Base-by-base conservation (phyloP, 495 filamentous ascomycete genomes). In the Podospora pseudocomata region DNA sequence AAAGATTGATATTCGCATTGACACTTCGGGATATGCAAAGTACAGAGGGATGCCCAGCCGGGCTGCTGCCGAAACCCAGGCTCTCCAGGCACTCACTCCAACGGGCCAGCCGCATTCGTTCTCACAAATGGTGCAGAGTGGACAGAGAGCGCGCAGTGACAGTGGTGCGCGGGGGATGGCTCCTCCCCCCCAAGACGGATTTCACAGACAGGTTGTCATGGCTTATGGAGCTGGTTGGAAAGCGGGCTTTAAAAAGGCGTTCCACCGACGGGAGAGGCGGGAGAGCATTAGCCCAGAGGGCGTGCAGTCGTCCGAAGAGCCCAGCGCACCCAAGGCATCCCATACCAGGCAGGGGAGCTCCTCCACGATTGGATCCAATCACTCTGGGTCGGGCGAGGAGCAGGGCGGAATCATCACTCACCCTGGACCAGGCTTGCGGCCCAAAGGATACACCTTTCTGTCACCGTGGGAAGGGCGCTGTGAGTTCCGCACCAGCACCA, bases 391-490 rank as follows among this genome's bases (percentile, higher is more conserved):
- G 13, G 78, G 61, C 0, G 61, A 63, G 32, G 61, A 49, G 39
- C 39, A 63, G n/a, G 30, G 61, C 30, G 61, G 61, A 16, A 63
- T 80, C 2, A 78, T 80, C 60, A 82, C 80, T 1, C 75, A 79
- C 7, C 81, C 82, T 0, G 81, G 81, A 0, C 81, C 80, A 0
- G 82, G 81, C 0, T 70, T 83, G 6, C 79, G 77, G 60, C 79
- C 83, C 11, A 81, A 80, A 58, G 82, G 81, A 6, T 91, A 89
- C 77, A 78, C 86, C 15, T 96, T 97, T 76, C 74, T 83, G 54
- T 92, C 89, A n/a, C 93, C 93, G 0, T 97, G 93, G 93, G 85
- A 91, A 65, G 91, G 92, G 19, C 84, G 82, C 28, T 97, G 93
- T 79, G 90, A 93, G 64, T 97, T 97, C 77, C 80, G 85, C 5